Percentiles rank a stretch among this genome's conserved stretches.
phyloP scores from a whole-genome alignment of 1,284 basidiomycete genomes.

The Austropuccinia psidii region DNA sequence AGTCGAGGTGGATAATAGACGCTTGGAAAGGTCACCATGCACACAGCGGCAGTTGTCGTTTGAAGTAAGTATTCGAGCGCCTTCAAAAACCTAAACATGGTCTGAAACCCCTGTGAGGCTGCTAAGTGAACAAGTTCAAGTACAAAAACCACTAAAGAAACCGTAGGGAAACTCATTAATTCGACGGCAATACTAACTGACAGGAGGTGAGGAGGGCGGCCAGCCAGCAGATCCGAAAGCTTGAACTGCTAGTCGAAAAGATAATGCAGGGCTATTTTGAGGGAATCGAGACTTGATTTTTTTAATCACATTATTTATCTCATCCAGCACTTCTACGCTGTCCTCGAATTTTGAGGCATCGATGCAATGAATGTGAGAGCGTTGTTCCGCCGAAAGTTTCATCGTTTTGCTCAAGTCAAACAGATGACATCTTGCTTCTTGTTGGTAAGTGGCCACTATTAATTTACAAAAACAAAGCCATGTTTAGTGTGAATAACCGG shows the following conservation, averaged over 20 bases:
- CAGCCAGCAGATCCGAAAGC: constrained; percentile 23
- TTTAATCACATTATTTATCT: neutral
- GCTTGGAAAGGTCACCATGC: constrained; percentile 23
- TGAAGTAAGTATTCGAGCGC: constrained; percentile 5
- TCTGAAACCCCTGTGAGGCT: too few relatives aligned
- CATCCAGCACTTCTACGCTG: neutral
- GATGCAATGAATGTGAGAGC: neutral
- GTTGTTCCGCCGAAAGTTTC: constrained; percentile 13
- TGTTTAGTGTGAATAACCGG: neutral
- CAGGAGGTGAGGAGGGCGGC: neutral
- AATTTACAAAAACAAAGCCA: neutral
- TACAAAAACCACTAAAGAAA: neutral
- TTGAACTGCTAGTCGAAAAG: constrained; percentile 27
- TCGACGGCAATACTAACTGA: neutral
- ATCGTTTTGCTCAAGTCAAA: constrained; percentile 26
- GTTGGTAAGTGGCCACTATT: constrained; percentile 8
- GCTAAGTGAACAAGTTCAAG: neutral
- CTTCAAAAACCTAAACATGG: constrained; percentile 22
- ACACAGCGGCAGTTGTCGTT: neutral
- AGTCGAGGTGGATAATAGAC: neutral
- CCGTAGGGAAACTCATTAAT: neutral
- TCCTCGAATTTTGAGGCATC: neutral
- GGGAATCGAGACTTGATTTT: neutral
- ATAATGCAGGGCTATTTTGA: neutral
- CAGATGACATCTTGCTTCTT: constrained; percentile 17